These are phyloP conservation scores for Aegilops bicornis DNA, from an alignment of 176 grass and related monocot genomes.

Conservation along the genomic window DNA sequence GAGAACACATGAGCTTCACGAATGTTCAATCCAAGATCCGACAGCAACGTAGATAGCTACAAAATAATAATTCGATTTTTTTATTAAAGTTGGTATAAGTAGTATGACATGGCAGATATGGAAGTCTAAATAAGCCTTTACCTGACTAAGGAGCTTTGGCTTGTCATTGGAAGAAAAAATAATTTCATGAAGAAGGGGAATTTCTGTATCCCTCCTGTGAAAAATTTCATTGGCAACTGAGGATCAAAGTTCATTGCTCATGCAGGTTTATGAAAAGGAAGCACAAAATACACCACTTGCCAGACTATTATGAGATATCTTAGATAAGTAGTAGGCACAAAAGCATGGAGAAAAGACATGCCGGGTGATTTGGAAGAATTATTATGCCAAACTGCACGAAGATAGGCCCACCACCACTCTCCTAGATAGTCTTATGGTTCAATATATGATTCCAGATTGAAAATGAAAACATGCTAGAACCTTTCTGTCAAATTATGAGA, in stretches of 20 bases:
- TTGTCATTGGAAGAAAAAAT: conserved; percentile 93
- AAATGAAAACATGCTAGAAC: background rate
- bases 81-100: background rate
- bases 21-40: conserved; percentile 81
- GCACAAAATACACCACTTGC: background rate
- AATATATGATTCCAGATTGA: background rate
- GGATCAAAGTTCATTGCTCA: background rate
- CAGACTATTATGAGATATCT: background rate
- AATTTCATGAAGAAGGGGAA: conserved; percentile 72
- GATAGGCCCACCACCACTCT: background rate
- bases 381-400: background rate
- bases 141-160: conserved; percentile 82
- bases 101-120: conserved; percentile 4
- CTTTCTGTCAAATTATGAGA: background rate
- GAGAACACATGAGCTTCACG: conserved; percentile 99
- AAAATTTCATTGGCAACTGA: conserved; percentile 21
- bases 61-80: conserved; percentile 26
- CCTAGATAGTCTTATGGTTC: background rate
- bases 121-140: conserved; percentile 20
- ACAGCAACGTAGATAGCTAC: conserved; percentile 77
- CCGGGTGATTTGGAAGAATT: background rate
- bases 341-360: background rate
- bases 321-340: background rate
- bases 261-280: conserved; percentile 2
- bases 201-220: conserved; percentile 47